These are phyloP conservation scores for Thielaviopsis euricoi DNA, from an alignment of 2,329 filamentous ascomycete species.

Conservation along the genomic window DNA sequence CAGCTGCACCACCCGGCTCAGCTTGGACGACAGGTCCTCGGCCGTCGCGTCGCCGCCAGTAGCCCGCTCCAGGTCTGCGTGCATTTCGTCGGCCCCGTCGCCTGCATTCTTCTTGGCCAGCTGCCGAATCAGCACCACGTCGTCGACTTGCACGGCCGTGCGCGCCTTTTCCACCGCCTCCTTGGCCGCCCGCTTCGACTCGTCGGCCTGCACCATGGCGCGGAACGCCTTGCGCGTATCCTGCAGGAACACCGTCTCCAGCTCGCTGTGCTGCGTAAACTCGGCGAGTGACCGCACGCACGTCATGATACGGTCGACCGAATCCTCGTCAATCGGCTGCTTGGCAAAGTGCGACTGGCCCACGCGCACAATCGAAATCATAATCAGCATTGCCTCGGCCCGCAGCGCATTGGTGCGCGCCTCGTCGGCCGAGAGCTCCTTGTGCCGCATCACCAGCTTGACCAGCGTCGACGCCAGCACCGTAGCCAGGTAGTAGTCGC, in stretches of 20 bases:
- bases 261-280: slow-evolving; percentile 73
- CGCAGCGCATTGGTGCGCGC: slow-evolving; percentile 85
- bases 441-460: slow-evolving; percentile 94
- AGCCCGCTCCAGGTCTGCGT: slow-evolving; percentile 80
- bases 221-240: slow-evolving; percentile 93
- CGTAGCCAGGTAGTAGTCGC: slow-evolving; percentile 89
- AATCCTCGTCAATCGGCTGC: slow-evolving; percentile 92
- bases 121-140: slow-evolving; percentile 84
- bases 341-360: slow-evolving; percentile 99
- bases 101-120: slow-evolving; percentile 76
- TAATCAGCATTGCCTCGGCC: slow-evolving; percentile 96
- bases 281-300: slow-evolving; percentile 86
- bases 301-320: slow-evolving; percentile 95
- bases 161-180: slow-evolving; percentile 87
- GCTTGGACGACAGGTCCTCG: slow-evolving; percentile 82
- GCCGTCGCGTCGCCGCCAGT: slow-evolving; percentile 73
- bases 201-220: slow-evolving; percentile 91
- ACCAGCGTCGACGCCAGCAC: slow-evolving; percentile 93
- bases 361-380: slow-evolving; percentile 96
- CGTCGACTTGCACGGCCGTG: slow-evolving; percentile 86
- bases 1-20: slow-evolving; percentile 89
- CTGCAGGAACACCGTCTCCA: slow-evolving; percentile 83
- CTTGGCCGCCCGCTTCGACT: slow-evolving; percentile 94
- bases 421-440: slow-evolving; percentile 73
- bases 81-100: slow-evolving; percentile 72